phyloP scores from a whole-genome alignment of 2,329 filamentous ascomycete genomes.

The Nemania abortiva region DNA sequence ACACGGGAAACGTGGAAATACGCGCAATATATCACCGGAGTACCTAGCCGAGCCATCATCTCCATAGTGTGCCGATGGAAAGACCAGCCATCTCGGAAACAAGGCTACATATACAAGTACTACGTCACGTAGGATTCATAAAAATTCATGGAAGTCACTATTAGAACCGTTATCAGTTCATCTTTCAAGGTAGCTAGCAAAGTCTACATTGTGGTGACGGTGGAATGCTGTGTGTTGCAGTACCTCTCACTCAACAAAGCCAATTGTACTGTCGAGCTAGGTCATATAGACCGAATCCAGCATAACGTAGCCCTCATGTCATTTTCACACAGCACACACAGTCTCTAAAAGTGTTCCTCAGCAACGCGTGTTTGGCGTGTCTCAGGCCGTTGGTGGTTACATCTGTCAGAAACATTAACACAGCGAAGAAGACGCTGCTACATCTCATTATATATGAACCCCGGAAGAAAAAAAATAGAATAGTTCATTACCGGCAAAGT shows the following conservation, averaged over 20 bases:
- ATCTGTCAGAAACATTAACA: background rate
- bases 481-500: slow-evolving; percentile 7
- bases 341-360: background rate
- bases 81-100: background rate
- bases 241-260: slow-evolving; percentile 27
- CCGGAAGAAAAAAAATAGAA: background rate
- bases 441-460: background rate
- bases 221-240: slow-evolving; percentile 21
- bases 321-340: background rate
- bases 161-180: background rate
- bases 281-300: slow-evolving; percentile 19
- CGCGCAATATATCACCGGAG: slow-evolving; percentile 6
- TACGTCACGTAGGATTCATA: background rate
- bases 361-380: slow-evolving; percentile 36
- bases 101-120: background rate
- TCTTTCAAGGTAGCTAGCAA: background rate
- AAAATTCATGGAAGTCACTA: background rate
- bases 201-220: background rate
- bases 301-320: slow-evolving; percentile 8
- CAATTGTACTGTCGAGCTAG: slow-evolving; percentile 27
- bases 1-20: background rate
- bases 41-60: slow-evolving; percentile 2
- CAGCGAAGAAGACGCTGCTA: background rate
- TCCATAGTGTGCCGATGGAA: background rate
- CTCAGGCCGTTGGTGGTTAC: slow-evolving; percentile 29